Conservation (phyloP, 192 early-diverging fungal genomes). For the Backusella luteola region DNA sequence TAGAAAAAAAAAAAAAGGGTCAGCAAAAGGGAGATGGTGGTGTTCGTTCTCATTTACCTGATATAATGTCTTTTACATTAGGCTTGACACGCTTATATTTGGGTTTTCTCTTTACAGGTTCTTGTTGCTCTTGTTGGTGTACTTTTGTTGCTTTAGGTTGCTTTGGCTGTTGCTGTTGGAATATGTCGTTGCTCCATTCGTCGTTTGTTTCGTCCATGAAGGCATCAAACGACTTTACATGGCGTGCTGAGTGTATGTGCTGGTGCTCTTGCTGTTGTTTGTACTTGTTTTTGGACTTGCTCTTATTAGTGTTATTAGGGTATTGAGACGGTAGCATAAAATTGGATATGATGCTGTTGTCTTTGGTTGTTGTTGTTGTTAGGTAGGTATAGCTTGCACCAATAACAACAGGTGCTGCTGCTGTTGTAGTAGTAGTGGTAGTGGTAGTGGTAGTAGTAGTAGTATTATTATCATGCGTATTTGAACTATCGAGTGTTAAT, state of each 20-base stretch:
- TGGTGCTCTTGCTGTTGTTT: background rate
- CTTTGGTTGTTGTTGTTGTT: background rate
- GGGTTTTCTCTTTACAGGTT: slow-evolving; percentile 4
- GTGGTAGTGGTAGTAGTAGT: no score
- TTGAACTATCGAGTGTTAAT: background rate
- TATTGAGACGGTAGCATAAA: background rate
- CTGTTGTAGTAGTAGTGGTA: no score
- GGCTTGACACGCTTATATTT: slow-evolving; percentile 15
- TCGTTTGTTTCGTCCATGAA: slow-evolving; percentile 44
- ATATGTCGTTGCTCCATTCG: slow-evolving; percentile 40
- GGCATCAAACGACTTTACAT: slow-evolving; percentile 30
- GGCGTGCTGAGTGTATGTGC: slow-evolving; percentile 9
- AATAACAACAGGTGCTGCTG: slow-evolving; percentile 6
- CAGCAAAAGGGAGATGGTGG: background rate
- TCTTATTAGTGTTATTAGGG: background rate
- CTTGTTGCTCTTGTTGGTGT: background rate
- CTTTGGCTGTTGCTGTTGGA: background rate
- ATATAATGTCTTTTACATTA: slow-evolving; percentile 13
- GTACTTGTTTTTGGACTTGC: background rate
- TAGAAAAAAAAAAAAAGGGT: background rate
- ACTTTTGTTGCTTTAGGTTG: background rate
- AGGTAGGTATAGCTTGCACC: slow-evolving; percentile 42
- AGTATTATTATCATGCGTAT: slow-evolving; percentile 37
- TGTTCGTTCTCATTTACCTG: background rate
- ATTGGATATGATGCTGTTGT: background rate